Conservation (phyloP, 2,329 filamentous ascomycete species). For the Pseudopithomyces maydicus region DNA sequence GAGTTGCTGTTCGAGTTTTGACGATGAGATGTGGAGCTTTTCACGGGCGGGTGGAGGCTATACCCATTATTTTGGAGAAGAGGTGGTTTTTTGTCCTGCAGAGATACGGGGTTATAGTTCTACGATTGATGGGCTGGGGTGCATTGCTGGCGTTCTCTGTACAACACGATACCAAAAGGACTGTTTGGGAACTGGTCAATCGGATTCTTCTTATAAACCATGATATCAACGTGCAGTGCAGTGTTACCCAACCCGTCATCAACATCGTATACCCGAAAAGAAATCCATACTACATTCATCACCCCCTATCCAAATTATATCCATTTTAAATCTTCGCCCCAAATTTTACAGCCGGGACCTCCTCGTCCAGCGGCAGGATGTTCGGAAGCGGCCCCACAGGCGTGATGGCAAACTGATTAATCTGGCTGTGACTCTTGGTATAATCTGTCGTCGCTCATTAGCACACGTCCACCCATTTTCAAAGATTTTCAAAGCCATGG, state of each 20-base stretch:
- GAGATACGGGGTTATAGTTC: not conserved
- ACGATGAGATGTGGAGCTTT: no score
- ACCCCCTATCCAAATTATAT: no score
- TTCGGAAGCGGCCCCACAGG: constrained; percentile 84
- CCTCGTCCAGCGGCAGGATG: constrained; percentile 77
- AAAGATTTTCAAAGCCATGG: not conserved
- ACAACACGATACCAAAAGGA: constrained; percentile 11
- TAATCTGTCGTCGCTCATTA: constrained; percentile 50
- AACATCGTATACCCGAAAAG: not conserved
- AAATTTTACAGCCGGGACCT: constrained; percentile 66
- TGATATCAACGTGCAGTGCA: not conserved
- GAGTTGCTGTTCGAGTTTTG: not conserved
- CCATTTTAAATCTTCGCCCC: constrained; percentile 17
- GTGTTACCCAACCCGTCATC: not conserved
- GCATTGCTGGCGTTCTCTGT: constrained; percentile 9
- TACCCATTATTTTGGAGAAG: no score
- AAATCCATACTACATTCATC: not conserved
- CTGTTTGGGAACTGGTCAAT: not conserved
- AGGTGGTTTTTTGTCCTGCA: not conserved
- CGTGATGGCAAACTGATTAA: constrained; percentile 73
- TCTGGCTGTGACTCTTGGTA: constrained; percentile 68
- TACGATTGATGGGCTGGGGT: not conserved
- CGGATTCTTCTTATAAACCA: not conserved
- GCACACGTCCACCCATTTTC: not conserved
- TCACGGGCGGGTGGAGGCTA: no score